Evolutionary conservation across 805 yeast species (phyloP).

Genomic region (Starmera amethionina): DNA sequence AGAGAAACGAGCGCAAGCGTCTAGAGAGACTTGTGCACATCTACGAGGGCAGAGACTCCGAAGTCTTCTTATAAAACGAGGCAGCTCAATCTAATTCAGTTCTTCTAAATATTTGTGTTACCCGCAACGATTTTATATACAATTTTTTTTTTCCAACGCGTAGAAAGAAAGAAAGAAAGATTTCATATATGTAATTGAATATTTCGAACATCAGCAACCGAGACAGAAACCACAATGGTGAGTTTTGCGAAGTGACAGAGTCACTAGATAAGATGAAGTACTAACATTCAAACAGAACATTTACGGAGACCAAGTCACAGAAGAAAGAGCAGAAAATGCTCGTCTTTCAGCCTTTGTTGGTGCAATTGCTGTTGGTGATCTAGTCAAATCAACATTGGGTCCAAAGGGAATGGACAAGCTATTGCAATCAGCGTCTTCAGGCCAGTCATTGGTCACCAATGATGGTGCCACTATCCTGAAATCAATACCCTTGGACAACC

Average conservation of each 20-base stretch:
- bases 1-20: conserved; percentile 39
- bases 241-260: no score
- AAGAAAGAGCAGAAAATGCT: conserved; percentile 97
- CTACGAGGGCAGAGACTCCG: conserved; percentile 12
- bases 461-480: conserved; percentile 97
- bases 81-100: not conserved
- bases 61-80: conserved; percentile 3
- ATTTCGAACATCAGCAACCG: not conserved
- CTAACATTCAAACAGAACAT: conserved; percentile 36
- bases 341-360: conserved; percentile 96
- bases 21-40: conserved; percentile 31
- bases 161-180: not conserved
- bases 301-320: conserved; percentile 95
- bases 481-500: conserved; percentile 90
- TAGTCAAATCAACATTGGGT: conserved; percentile 89
- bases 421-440: conserved; percentile 77
- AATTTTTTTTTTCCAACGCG: not conserved
- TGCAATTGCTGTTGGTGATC: conserved; percentile 97
- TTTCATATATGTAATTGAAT: not conserved
- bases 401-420: conserved; percentile 99
- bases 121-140: no score
- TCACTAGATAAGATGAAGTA: no score
- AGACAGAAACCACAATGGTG: no score
- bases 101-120: not conserved
- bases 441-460: conserved; percentile 76